A percentile compares a stretch with the other conserved stretches of the same genome.
These are phyloP conservation scores for Saraca asoca DNA, from an alignment of 331 rosid species.

Conservation along the genomic window DNA sequence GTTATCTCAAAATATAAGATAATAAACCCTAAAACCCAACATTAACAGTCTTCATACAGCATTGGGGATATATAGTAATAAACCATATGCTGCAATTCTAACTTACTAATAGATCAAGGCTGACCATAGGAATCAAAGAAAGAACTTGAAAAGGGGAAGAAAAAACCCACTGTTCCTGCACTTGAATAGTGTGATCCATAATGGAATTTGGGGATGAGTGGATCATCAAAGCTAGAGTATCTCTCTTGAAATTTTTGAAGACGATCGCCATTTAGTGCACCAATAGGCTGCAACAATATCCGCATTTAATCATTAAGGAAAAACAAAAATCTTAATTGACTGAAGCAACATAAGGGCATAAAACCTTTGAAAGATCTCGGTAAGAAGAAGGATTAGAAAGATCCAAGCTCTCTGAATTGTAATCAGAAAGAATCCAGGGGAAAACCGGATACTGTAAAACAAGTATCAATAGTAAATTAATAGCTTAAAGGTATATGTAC, in stretches of 20 bases:
- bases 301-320: constrained; percentile 23
- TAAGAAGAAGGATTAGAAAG: constrained; percentile 82
- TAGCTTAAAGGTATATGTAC: constrained; percentile 32
- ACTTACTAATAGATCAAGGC: constrained; percentile 26
- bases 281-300: constrained; percentile 72
- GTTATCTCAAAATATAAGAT: not conserved
- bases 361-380: constrained; percentile 94
- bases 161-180: constrained; percentile 91
- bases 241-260: constrained; percentile 87
- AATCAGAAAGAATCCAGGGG: constrained; percentile 98
- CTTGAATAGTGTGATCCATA: constrained; percentile 98
- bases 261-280: constrained; percentile 84
- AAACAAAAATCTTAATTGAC: constrained; percentile 29
- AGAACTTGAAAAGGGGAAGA: not conserved
- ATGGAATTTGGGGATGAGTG: constrained; percentile 91
- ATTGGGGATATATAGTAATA: constrained; percentile 2
- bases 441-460: constrained; percentile 92
- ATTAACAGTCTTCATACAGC: not conserved
- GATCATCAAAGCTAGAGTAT: constrained; percentile 91
- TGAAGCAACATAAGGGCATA: constrained; percentile 32
- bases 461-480: constrained; percentile 14
- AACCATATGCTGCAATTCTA: not conserved
- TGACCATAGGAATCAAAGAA: not conserved
- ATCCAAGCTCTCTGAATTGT: constrained; percentile 81
- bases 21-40: not conserved